Evolutionary conservation across 208 protist species (phyloP), one percentile per base, ranked within the genome.

Genomic region (Leishmania mexicana): DNA sequence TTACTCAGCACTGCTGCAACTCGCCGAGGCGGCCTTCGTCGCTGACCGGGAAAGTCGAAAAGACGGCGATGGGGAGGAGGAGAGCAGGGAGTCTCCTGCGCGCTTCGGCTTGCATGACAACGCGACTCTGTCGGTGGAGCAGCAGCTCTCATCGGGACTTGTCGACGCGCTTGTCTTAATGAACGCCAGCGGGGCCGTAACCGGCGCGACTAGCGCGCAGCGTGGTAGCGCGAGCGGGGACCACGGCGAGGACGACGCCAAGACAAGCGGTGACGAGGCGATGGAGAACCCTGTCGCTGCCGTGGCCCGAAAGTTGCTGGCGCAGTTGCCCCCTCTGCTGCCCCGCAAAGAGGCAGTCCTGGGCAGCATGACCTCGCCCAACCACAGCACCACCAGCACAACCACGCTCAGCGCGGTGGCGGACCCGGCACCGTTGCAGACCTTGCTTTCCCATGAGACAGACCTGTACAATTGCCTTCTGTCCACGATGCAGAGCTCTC

Each of bases 71-170:
- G 47, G 38, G 19, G 38, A 38, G 28, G 62, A 79, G n/a, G 80
- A 49, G 17, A 73, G 17, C 3, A 60, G 45, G 74, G 96, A 97
- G 70, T 88, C 86, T 31, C 98, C 98, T 24, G 92, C 90, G 47
- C 78, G 91, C 19, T 99, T 99, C 85, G 98, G 98, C 47, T 87
- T 99, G 45, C 97, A 99, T 85, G 90, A 81, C 65, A 99, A 99
- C 91, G 98, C 98, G 15, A 93, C 92, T 72, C 98, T 99, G 71
- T 94, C 96, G 24, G 93, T 92, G 31, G 94, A 97, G 76, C 88
- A 89, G 4, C 83, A 87, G 75, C 88, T 85, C 42, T 94, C 90
- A 31, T 83, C 80, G 7, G 84, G 83, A 8, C 76, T 94, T 21
- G 84, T 94, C 13, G 76, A 84, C 40, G 83, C 86, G 31, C 83